These are phyloP conservation scores for Rhodotorula sp. DNA, from an alignment of 1,284 basidiomycete species.

Conservation along the genomic window DNA sequence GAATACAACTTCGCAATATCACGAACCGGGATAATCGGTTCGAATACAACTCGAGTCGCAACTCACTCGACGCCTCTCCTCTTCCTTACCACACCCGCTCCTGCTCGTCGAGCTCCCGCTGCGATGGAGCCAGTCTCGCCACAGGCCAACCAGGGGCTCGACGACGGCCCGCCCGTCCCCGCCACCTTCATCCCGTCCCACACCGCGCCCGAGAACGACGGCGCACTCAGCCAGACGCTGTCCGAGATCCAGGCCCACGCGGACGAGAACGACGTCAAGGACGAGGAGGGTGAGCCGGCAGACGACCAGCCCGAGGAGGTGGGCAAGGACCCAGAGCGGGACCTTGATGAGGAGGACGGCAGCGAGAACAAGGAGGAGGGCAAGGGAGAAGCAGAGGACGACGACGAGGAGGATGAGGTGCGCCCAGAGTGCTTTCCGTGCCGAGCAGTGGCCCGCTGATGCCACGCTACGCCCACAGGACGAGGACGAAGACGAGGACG, in stretches of 20 bases:
- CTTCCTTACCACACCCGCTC: background rate
- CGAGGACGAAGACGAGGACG: constrained; percentile 18
- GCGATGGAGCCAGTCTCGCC: constrained; percentile 19
- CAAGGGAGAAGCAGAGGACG: constrained; percentile 50
- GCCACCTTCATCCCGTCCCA: constrained; percentile 11
- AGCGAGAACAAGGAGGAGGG: constrained; percentile 57
- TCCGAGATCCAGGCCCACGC: constrained; percentile 47
- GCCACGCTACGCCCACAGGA: background rate
- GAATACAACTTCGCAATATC: too few species aligned
- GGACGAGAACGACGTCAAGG: constrained; percentile 60
- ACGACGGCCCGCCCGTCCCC: constrained; percentile 16
- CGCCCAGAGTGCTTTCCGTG: background rate
- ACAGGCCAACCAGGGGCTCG: constrained; percentile 22
- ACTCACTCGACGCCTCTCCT: too few species aligned
- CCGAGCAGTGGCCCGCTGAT: background rate
- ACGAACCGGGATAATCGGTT: background rate
- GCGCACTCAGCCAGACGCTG: constrained; percentile 1
- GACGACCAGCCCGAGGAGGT: constrained; percentile 41
- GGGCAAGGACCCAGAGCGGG: constrained; percentile 30
- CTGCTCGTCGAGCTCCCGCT: too few species aligned
- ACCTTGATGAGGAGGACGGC: constrained; percentile 48
- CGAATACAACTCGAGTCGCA: background rate
- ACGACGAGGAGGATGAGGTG: constrained; percentile 2
- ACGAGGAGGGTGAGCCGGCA: constrained; percentile 47
- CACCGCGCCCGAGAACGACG: constrained; percentile 6